A percentile compares a stretch with the other conserved stretches of the same genome.
Evolutionary conservation across 1,284 basidiomycete species (phyloP).

Genomic region (Pascua sp.): DNA sequence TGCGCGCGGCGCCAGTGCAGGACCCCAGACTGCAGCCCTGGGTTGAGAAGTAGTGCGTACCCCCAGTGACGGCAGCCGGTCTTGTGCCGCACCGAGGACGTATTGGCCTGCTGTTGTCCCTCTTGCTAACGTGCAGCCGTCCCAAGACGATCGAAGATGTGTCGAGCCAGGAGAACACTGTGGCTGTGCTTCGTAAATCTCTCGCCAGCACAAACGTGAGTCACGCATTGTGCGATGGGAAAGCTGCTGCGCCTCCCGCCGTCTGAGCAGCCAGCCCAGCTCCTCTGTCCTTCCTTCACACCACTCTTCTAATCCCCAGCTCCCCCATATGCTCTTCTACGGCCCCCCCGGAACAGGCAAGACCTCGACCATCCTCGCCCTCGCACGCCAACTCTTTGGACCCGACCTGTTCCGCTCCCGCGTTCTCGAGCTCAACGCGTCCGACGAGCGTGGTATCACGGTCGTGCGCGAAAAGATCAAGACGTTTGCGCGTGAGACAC

Average conservation of each 20-base stretch:
- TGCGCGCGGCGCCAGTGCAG: constrained; percentile 5
- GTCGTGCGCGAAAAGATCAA: constrained; percentile 99
- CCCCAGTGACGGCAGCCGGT: background rate
- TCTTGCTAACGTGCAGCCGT: constrained; percentile 58
- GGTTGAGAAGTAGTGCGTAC: constrained; percentile 91
- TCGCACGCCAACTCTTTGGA: constrained; percentile 91
- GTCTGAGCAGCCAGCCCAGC: no score
- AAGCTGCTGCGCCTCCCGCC: no score
- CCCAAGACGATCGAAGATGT: constrained; percentile 98
- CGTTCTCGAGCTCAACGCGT: constrained; percentile 96
- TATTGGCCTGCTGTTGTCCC: background rate
- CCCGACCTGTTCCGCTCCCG: constrained; percentile 46
- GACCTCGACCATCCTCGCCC: constrained; percentile 91
- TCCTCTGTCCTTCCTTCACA: no score
- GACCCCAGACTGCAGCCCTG: constrained; percentile 79
- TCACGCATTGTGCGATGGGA: background rate
- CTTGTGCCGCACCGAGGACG: background rate
- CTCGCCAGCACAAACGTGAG: constrained; percentile 85
- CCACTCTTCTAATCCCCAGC: constrained; percentile 55
- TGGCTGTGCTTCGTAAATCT: constrained; percentile 85
- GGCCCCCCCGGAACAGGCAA: constrained; percentile 99
- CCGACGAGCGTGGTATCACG: constrained; percentile 94
- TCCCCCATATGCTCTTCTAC: constrained; percentile 99
- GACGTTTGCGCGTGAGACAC: constrained; percentile 93
- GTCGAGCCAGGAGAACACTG: constrained; percentile 93